These are phyloP conservation scores for Apodospora peruviana DNA, from an alignment of 495 filamentous ascomycete genomes.

Conservation along the genomic window DNA sequence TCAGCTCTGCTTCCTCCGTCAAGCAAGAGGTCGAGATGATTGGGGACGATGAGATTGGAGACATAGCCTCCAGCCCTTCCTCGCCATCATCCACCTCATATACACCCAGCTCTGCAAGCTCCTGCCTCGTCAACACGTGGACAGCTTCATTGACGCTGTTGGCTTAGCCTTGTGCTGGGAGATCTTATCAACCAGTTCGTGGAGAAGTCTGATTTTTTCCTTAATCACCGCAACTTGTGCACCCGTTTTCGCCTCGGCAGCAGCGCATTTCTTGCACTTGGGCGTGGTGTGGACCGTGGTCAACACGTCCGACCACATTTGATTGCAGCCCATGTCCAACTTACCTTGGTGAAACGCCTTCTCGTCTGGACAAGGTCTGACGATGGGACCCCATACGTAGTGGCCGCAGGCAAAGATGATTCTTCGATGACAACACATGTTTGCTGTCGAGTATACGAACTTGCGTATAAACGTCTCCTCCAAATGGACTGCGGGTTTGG, in stretches of 20 bases:
- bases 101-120: not conserved
- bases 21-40: too few relatives aligned
- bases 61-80: not conserved
- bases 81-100: not conserved
- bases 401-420: slow-evolving; percentile 24
- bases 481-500: not conserved
- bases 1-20: too few relatives aligned
- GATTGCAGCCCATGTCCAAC: slow-evolving; percentile 12
- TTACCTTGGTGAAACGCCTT: slow-evolving; percentile 10
- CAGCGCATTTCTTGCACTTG: not conserved
- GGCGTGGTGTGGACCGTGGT: not conserved
- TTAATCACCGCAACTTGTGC: not conserved
- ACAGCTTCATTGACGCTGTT: not conserved
- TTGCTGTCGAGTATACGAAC: not conserved
- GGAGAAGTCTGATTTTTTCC: not conserved
- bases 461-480: not conserved
- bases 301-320: not conserved
- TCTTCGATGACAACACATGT: slow-evolving; percentile 27
- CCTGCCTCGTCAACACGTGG: not conserved
- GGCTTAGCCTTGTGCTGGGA: not conserved
- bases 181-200: not conserved
- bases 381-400: slow-evolving; percentile 10
- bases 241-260: not conserved
- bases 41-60: not conserved
- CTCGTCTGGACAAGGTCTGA: slow-evolving; percentile 14